Evolutionary conservation across 2,329 filamentous ascomycete species (phyloP), one percentile per base, ranked within the genome.

Genomic region (Plectosphaerella sp.): DNA sequence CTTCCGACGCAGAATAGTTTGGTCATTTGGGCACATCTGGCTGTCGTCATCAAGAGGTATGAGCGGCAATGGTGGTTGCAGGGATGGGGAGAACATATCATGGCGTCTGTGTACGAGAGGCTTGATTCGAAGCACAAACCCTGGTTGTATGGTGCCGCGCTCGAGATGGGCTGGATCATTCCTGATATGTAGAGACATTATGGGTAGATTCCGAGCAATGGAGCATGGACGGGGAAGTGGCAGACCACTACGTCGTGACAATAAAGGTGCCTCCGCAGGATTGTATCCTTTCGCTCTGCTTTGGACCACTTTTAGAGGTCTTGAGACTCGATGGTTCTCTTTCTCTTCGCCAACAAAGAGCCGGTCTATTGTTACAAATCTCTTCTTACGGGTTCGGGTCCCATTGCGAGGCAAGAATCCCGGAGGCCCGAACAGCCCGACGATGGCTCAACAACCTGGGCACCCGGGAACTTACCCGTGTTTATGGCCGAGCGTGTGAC

Each of bases 371-470:
- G n/a, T 22, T 22, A 3, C 3, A 22, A 22, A 22, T 5, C 22
- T 22, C 22, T n/a, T n/a, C n/a, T n/a, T n/a, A n/a, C n/a, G n/a
- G n/a, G n/a, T n/a, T n/a, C n/a, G n/a, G n/a, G n/a, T n/a, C n/a
- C n/a, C n/a, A n/a, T n/a, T n/a, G n/a, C n/a, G n/a, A n/a, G n/a
- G n/a, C 22, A 22, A 22, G 3, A 3, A 5, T 3, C 70, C 2
- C 84, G 81, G 63, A 96, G 88, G 37, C 86, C 78, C 1, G 87
- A 79, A 0, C 89, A 91, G 47, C 92, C 93, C 3, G 95, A 87
- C 69, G 97, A 93, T 12, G 91, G 70, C 74, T 94, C 89, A 0
- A 84, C 78, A 2, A 94, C 78, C 64, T 90, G 87, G 43, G 90
- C 87, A 25, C 88, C 87, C 1, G 68, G 74, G 0, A 83, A 58